A percentile compares a stretch with the other conserved stretches of the same genome.
Evolutionary conservation across 306 rosid species (phyloP).

Genomic region (Purshia tridentata): DNA sequence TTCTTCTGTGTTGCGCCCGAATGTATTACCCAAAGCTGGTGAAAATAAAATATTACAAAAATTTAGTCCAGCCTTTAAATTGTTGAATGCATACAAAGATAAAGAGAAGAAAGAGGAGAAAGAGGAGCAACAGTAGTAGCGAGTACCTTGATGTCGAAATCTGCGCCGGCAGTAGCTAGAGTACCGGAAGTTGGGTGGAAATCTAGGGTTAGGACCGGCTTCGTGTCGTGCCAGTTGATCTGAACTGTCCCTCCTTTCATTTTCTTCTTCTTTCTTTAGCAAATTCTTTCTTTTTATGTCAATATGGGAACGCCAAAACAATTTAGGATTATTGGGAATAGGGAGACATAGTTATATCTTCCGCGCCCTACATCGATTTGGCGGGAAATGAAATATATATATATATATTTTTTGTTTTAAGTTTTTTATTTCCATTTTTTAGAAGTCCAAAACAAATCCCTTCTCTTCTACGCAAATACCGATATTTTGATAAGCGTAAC

Average conservation of each 20-base stretch:
- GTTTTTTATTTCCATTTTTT: too few relatives aligned
- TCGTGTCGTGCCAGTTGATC: slow-evolving; percentile 84
- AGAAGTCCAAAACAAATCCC: too few relatives aligned
- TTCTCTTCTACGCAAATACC: too few relatives aligned
- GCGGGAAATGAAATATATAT: too few relatives aligned
- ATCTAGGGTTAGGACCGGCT: slow-evolving; percentile 81
- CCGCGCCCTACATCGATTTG: too few relatives aligned
- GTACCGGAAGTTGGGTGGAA: slow-evolving; percentile 68
- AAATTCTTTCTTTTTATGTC: too few relatives aligned
- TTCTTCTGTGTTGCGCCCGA: slow-evolving; percentile 55
- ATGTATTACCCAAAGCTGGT: slow-evolving; percentile 74
- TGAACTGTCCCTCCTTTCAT: slow-evolving; percentile 93
- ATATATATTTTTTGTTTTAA: too few relatives aligned
- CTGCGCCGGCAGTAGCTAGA: slow-evolving; percentile 98
- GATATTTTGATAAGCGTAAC: too few relatives aligned
- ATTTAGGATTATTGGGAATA: too few relatives aligned
- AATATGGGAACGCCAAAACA: too few relatives aligned
- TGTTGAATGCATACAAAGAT: neutral
- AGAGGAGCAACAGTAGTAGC: neutral
- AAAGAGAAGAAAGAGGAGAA: neutral
- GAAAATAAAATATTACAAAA: slow-evolving; percentile 1
- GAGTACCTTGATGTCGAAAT: slow-evolving; percentile 86
- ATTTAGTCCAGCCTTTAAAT: neutral
- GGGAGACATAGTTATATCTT: too few relatives aligned
- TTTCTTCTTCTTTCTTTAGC: neutral